Percentiles rank a stretch among this genome's conserved stretches.
Evolutionary conservation across 2,329 filamentous ascomycete genomes (phyloP).

Genomic region (Xylariaceae sp.): DNA sequence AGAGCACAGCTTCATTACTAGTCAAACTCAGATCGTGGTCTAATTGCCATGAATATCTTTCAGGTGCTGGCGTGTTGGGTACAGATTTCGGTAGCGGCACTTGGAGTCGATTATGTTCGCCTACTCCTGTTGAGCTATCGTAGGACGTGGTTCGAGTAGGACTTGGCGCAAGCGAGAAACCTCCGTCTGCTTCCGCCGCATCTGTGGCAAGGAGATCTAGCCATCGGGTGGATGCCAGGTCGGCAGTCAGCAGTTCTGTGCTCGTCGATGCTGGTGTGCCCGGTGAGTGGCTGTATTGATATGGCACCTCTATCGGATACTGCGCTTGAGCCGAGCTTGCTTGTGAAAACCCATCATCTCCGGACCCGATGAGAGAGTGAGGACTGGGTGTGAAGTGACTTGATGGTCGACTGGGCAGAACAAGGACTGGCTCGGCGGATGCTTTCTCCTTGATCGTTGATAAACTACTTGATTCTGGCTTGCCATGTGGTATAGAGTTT

Average conservation of each 20-base stretch:
- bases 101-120: too few relatives aligned
- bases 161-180: conserved; percentile 29
- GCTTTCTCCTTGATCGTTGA: not conserved
- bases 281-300: conserved; percentile 23
- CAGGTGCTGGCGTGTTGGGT: conserved; percentile 10
- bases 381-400: conserved; percentile 7
- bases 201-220: conserved; percentile 32
- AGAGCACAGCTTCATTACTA: conserved; percentile 27
- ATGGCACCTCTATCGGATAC: conserved; percentile 6
- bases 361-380: conserved; percentile 4
- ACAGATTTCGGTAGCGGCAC: too few relatives aligned
- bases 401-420: not conserved
- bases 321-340: not conserved
- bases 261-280: conserved; percentile 20
- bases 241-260: conserved; percentile 28
- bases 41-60: conserved; percentile 28
- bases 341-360: conserved; percentile 3
- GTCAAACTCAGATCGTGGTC: conserved; percentile 23
- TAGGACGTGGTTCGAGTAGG: conserved; percentile 10
- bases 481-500: conserved; percentile 5
- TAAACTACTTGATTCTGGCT: not conserved
- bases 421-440: not conserved
- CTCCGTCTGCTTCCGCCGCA: conserved; percentile 32
- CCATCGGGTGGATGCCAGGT: conserved; percentile 32
- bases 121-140: not conserved